Evolutionary conservation across 495 filamentous ascomycete species (phyloP).

Genomic region (Podospora pseudopauciseta): DNA sequence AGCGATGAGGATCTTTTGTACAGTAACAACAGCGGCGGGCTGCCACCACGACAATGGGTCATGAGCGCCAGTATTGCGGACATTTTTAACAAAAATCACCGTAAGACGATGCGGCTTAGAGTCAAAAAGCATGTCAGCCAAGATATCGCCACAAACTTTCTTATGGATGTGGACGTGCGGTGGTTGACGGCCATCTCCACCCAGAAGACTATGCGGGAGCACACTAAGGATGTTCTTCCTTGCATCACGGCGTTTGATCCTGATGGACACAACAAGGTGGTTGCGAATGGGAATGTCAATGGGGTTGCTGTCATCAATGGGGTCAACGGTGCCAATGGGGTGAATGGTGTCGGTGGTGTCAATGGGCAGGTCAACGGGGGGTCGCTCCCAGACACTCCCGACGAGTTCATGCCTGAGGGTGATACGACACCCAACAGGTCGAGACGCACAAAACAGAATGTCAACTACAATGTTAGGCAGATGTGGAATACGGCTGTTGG

Average conservation of each 20-base stretch:
- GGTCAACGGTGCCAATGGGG: slow-evolving; percentile 26
- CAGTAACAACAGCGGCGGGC: slow-evolving; percentile 14
- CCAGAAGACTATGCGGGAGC: slow-evolving; percentile 19
- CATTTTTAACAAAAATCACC: slow-evolving; percentile 33
- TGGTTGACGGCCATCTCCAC: slow-evolving; percentile 38
- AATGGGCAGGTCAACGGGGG: slow-evolving; percentile 28
- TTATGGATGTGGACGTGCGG: slow-evolving; percentile 47
- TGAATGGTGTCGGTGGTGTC: slow-evolving; percentile 29
- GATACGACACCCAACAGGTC: slow-evolving; percentile 41
- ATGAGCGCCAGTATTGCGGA: slow-evolving; percentile 40
- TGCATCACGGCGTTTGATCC: slow-evolving; percentile 31
- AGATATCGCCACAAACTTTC: slow-evolving; percentile 34
- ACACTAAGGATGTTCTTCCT: slow-evolving; percentile 29
- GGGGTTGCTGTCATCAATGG: not conserved
- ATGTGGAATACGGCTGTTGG: slow-evolving; percentile 47
- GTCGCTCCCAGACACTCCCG: slow-evolving; percentile 10
- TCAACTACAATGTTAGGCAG: slow-evolving; percentile 52
- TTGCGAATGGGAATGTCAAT: slow-evolving; percentile 25
- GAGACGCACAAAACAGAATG: slow-evolving; percentile 37
- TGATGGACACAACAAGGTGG: slow-evolving; percentile 29
- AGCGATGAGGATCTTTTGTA: slow-evolving; percentile 27
- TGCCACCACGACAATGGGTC: slow-evolving; percentile 36
- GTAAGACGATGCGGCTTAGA: slow-evolving; percentile 37
- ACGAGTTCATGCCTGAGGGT: slow-evolving; percentile 24
- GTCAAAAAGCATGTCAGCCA: slow-evolving; percentile 34